phyloP scores from a whole-genome alignment of 2,329 filamentous ascomycete species.

The Venturia carpophila region DNA sequence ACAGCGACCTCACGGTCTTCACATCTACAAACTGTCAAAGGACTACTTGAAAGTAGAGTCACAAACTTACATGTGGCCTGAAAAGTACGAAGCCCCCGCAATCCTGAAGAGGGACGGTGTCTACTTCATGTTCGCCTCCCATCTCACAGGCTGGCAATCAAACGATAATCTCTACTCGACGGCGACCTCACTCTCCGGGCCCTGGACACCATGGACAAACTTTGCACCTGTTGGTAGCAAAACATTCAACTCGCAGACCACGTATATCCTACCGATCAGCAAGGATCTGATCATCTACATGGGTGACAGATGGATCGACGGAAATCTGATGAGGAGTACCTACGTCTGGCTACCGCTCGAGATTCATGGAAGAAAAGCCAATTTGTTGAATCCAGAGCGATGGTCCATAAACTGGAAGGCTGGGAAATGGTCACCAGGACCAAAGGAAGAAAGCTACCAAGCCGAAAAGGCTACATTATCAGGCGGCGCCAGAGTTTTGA shows the following conservation, averaged over 20 bases:
- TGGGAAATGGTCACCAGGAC: conserved; percentile 39
- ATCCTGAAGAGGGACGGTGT: conserved; percentile 52
- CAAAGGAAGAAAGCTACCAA: conserved; percentile 44
- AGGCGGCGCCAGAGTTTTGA: conserved; percentile 39
- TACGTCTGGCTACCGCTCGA: conserved; percentile 58
- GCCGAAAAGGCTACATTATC: conserved; percentile 43
- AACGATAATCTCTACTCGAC: conserved; percentile 60
- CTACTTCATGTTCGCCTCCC: conserved; percentile 23
- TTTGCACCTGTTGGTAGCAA: conserved; percentile 51
- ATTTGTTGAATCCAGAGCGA: conserved; percentile 44
- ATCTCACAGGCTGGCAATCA: conserved; percentile 40
- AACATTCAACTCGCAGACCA: conserved; percentile 55
- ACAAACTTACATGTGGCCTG: conserved; percentile 45
- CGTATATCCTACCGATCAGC: conserved; percentile 46
- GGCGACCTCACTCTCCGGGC: conserved; percentile 48
- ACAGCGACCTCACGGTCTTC: conserved; percentile 49
- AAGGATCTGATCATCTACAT: conserved; percentile 48
- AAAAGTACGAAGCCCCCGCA: conserved; percentile 55
- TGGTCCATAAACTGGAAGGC: conserved; percentile 43
- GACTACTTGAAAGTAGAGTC: conserved; percentile 49
- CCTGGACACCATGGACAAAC: conserved; percentile 53
- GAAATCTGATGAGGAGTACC: conserved; percentile 52
- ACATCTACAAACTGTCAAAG: conserved; percentile 49
- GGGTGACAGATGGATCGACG: conserved; percentile 57
- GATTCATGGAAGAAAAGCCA: conserved; percentile 46